These are phyloP conservation scores for Fonsecaea nubica DNA, from an alignment of 2,329 filamentous ascomycete species.

Conservation along the genomic window DNA sequence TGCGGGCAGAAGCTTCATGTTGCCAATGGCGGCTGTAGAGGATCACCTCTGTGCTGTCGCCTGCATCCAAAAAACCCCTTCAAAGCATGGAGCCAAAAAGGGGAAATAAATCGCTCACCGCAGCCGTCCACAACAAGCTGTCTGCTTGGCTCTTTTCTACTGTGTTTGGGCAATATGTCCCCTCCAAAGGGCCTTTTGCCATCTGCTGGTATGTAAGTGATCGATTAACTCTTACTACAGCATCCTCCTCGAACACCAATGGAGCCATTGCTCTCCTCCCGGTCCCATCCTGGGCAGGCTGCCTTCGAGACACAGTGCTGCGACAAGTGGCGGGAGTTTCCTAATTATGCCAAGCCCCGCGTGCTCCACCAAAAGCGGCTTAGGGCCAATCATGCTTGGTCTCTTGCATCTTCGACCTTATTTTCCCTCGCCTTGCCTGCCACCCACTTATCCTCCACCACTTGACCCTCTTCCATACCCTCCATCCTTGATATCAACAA, in stretches of 20 bases:
- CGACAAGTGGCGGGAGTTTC: slow-evolving; percentile 1
- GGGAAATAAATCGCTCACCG: neutral
- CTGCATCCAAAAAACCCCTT: neutral
- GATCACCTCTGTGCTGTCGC: neutral
- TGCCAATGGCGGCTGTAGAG: neutral
- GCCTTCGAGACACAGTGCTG: neutral
- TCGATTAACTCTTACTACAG: neutral
- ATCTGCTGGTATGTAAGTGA: neutral
- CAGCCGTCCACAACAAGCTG: neutral
- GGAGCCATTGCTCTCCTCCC: neutral
- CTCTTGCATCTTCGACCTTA: slow-evolving; percentile 59
- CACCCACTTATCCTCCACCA: slow-evolving; percentile 40
- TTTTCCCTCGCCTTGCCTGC: slow-evolving; percentile 59
- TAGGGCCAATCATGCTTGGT: slow-evolving; percentile 25
- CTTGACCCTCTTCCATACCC: slow-evolving; percentile 21
- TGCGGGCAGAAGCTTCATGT: neutral
- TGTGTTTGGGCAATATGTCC: neutral
- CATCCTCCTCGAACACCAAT: neutral
- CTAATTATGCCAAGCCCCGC: slow-evolving; percentile 9
- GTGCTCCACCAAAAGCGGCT: slow-evolving; percentile 13
- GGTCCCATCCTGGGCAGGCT: neutral
- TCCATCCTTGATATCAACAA: slow-evolving; percentile 26
- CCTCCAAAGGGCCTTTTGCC: neutral
- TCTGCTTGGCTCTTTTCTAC: neutral
- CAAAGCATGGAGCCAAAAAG: neutral